phyloP scores from a whole-genome alignment of 768 basidiomycete genomes.

The Paxillus involutus region DNA sequence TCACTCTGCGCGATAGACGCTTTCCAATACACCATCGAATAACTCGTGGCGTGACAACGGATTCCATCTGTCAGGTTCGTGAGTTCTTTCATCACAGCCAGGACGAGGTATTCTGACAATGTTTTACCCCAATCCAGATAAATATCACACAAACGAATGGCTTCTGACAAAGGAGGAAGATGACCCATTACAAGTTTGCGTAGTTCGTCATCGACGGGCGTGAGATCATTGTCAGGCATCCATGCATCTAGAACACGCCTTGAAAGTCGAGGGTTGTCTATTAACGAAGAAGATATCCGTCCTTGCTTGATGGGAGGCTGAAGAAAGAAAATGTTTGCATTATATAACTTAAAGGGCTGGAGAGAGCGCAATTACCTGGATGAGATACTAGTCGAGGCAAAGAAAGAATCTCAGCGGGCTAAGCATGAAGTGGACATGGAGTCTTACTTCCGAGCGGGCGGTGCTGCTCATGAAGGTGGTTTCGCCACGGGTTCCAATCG shows the following conservation, averaged over 20 bases:
- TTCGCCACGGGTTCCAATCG: constrained; percentile 53
- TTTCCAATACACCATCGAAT: constrained; percentile 52
- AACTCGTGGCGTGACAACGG: constrained; percentile 55
- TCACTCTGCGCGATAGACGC: constrained; percentile 55
- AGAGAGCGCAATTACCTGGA: constrained; percentile 41
- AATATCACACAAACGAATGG: constrained; percentile 57
- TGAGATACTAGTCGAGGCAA: constrained; percentile 45
- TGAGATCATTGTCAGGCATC: constrained; percentile 32
- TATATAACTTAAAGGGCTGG: background rate
- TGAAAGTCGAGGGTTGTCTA: constrained; percentile 38
- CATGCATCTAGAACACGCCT: constrained; percentile 38
- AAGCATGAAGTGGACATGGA: background rate
- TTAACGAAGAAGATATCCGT: constrained; percentile 12
- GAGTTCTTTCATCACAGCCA: background rate
- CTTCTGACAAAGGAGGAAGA: constrained; percentile 59
- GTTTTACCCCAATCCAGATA: constrained; percentile 64
- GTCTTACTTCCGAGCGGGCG: constrained; percentile 63
- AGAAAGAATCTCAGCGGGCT: background rate
- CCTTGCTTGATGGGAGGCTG: constrained; percentile 26
- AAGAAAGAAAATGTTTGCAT: background rate
- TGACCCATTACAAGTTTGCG: constrained; percentile 44
- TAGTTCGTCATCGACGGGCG: constrained; percentile 34
- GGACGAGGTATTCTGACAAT: constrained; percentile 41
- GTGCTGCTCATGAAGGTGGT: constrained; percentile 62
- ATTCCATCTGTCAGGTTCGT: constrained; percentile 42